Conservation (phyloP, 352 stramenopile genomes). For the Plasmopara viticola region DNA sequence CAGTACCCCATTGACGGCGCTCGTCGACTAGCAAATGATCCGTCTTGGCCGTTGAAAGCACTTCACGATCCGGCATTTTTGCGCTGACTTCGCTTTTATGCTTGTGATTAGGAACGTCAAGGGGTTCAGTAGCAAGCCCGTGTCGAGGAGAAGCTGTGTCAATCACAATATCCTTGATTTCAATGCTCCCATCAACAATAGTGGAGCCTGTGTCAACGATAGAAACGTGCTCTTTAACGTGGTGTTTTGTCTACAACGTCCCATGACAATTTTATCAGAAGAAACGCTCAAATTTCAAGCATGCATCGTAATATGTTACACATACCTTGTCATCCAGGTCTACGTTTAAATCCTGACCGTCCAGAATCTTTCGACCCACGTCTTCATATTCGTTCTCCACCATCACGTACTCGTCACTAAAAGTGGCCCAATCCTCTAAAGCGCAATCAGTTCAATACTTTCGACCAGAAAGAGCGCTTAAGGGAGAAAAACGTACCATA, state of each 20-base stretch:
- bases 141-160: conserved; percentile 28
- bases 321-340: conserved; percentile 35
- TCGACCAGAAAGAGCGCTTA: background rate
- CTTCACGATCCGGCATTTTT: conserved; percentile 23
- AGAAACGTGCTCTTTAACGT: conserved; percentile 12
- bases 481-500: conserved; percentile 31
- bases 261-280: background rate
- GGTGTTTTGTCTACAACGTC: conserved; percentile 17
- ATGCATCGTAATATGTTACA: background rate
- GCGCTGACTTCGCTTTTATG: conserved; percentile 12
- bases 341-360: conserved; percentile 44
- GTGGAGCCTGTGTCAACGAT: conserved; percentile 7
- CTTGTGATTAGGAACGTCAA: conserved; percentile 1
- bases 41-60: conserved; percentile 22
- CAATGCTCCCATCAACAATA: conserved; percentile 23
- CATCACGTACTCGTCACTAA: conserved; percentile 79
- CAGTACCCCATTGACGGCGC: conserved; percentile 39
- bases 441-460: conserved; percentile 1
- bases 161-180: conserved; percentile 29
- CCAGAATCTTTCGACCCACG: conserved; percentile 59
- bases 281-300: background rate
- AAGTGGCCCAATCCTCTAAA: conserved; percentile 59
- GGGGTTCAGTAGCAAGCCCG: background rate
- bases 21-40: conserved; percentile 34
- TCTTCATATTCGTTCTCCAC: conserved; percentile 81